Evolutionary conservation across 2,329 filamentous ascomycete genomes (phyloP), one percentile per base, ranked within the genome.

Genomic region (Pyrenochaeta sp.): DNA sequence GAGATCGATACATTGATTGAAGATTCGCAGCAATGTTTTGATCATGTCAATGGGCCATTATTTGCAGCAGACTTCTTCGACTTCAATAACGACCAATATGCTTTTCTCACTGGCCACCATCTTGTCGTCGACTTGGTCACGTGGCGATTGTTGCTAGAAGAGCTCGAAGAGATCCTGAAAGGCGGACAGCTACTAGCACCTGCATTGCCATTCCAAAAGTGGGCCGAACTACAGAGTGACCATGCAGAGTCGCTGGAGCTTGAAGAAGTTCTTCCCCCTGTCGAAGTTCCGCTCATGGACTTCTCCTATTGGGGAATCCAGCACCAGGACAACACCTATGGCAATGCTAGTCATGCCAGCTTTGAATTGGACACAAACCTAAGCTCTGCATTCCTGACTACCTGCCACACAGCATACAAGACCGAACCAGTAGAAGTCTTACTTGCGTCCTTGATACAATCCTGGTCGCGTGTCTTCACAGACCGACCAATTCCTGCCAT

Each of bases 391-490:
- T 56, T 68, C 51, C 34, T 68, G 19, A 55, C 47, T 1, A 58
- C 44, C 10, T 67, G 63, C 17, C 63, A 78, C 35, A 65, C 71
- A 17, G 74, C 78, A 2, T 74, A 83, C 53, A 74, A 74, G 34
- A 82, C 80, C 0, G 79, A 83, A 27, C 71, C 75, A 0, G 73
- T 77, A 4, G 81, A 84, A 51, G 73, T 84, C 6, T 77, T 82
- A 45, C 68, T 84, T n/a, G 77, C 82, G 3, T 75, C 79, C 0
- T 61, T 85, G 6, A 68, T 83, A 6, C 74, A 83, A 2, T 82
- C 82, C 0, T 85, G 84, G 63, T 67, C 73, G 4, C 74, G 76
- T 41, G 77, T 75, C 0, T 85, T 86, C 42, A 69, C 72, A 2
- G 80, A 85, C 41, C 72, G 82, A n/a, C 43, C 55, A 1, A 58